These are phyloP conservation scores for Misopates orontium DNA, from an alignment of 257 asterid species.

Conservation along the genomic window DNA sequence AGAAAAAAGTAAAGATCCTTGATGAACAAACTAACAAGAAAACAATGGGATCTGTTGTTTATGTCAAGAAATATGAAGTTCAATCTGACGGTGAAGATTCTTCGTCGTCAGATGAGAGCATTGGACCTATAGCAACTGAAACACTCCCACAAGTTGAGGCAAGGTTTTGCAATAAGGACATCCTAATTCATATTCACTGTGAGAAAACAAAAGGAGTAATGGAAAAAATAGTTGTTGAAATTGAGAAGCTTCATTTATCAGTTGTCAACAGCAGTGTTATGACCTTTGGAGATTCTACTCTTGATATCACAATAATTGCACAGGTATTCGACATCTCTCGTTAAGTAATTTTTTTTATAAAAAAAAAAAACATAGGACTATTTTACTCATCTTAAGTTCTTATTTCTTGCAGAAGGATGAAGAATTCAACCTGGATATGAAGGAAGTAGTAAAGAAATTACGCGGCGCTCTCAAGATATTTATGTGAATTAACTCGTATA, in stretches of 20 bases:
- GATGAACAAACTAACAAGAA: constrained; percentile 64
- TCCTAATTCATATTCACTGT: constrained; percentile 63
- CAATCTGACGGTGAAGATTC: too few relatives aligned
- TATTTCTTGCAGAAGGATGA: constrained; percentile 40
- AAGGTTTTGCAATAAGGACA: constrained; percentile 45
- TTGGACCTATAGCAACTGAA: constrained; percentile 21
- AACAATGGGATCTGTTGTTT: constrained; percentile 46
- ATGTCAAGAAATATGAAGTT: constrained; percentile 46
- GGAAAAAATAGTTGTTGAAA: constrained; percentile 43
- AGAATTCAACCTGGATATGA: constrained; percentile 30
- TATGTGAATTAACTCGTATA: constrained; percentile 23
- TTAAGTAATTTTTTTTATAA: neutral
- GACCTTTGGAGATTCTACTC: constrained; percentile 64
- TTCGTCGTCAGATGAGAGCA: constrained; percentile 37
- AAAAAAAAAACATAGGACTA: neutral
- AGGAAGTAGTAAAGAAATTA: constrained; percentile 43
- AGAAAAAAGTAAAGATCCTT: constrained; percentile 59
- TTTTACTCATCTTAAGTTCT: neutral
- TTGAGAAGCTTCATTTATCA: constrained; percentile 62
- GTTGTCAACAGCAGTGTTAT: constrained; percentile 58
- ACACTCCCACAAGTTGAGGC: constrained; percentile 72
- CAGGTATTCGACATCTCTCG: constrained; percentile 41
- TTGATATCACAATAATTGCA: constrained; percentile 63
- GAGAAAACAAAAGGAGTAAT: constrained; percentile 64
- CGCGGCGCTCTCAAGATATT: constrained; percentile 23